Conservation (phyloP, 2,329 filamentous ascomycete genomes). For the Fusarium zealandicum region DNA sequence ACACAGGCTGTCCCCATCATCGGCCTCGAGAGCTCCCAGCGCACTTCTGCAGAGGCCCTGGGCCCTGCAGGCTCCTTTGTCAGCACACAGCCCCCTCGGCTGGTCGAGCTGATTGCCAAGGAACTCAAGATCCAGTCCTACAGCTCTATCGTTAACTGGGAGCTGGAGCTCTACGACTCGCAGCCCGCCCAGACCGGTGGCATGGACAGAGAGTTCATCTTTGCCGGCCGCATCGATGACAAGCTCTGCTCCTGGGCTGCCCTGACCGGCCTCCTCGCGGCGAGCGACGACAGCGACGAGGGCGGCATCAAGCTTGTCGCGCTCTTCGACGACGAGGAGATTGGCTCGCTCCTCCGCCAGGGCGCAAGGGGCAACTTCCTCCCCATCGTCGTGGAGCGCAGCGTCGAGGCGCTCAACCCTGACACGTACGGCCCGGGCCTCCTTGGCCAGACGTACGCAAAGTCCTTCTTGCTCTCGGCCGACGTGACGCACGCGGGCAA, state of each 20-base stretch:
- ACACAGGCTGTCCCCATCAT: constrained; percentile 95
- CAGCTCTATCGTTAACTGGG: constrained; percentile 88
- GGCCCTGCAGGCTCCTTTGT: constrained; percentile 76
- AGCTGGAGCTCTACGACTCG: constrained; percentile 91
- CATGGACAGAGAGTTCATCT: constrained; percentile 91
- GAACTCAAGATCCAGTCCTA: constrained; percentile 77
- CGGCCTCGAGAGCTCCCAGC: constrained; percentile 76
- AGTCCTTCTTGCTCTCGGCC: constrained; percentile 89
- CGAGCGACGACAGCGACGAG: constrained; percentile 62
- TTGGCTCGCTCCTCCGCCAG: constrained; percentile 88
- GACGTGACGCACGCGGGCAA: constrained; percentile 95
- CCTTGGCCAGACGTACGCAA: constrained; percentile 83
- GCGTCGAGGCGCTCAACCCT: constrained; percentile 72
- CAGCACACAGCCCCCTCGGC: constrained; percentile 81
- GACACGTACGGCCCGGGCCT: constrained; percentile 64
- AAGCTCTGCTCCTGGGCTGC: constrained; percentile 97
- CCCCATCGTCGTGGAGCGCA: constrained; percentile 79
- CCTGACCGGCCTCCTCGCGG: constrained; percentile 80
- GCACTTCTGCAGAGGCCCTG: constrained; percentile 52
- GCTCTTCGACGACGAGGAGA: constrained; percentile 98
- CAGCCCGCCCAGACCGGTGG: constrained; percentile 86
- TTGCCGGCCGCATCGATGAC: constrained; percentile 93
- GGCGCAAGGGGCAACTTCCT: constrained; percentile 91
- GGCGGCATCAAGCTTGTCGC: constrained; percentile 87
- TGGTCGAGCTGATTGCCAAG: constrained; percentile 82